Conservation (phyloP, 768 basidiomycete species). For the Pisolithus marmoratus region DNA sequence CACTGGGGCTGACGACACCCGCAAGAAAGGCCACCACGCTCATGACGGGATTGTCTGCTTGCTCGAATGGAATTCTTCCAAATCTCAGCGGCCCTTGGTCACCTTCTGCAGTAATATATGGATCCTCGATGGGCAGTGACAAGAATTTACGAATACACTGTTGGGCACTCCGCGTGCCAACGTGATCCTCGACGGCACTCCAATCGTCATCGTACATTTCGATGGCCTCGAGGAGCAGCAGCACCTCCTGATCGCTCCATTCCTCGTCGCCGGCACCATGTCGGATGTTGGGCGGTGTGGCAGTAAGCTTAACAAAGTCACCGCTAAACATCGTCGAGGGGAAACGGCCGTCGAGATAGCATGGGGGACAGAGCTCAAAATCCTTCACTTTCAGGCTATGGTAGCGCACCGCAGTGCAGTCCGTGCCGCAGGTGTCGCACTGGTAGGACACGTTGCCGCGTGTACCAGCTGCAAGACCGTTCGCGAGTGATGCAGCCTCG, state of each 20-base stretch:
- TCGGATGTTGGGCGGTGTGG: slow-evolving; percentile 25
- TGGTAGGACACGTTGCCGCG: slow-evolving; percentile 53
- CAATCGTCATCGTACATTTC: slow-evolving; percentile 99
- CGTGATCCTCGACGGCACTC: slow-evolving; percentile 88
- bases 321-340: slow-evolving; percentile 94
- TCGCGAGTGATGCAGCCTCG: slow-evolving; percentile 64
- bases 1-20: slow-evolving; percentile 82
- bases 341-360: slow-evolving; percentile 96
- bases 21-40: slow-evolving; percentile 97
- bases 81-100: slow-evolving; percentile 73
- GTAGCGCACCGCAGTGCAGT: slow-evolving; percentile 85
- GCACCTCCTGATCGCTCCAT: slow-evolving; percentile 89
- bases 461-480: slow-evolving; percentile 41
- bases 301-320: slow-evolving; percentile 87
- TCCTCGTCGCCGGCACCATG: slow-evolving; percentile 49
- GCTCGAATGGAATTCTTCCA: slow-evolving; percentile 82
- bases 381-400: slow-evolving; percentile 91
- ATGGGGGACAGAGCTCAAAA: slow-evolving; percentile 84
- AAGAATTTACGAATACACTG: slow-evolving; percentile 96
- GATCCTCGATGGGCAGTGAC: slow-evolving; percentile 93
- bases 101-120: slow-evolving; percentile 74
- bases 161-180: slow-evolving; percentile 85
- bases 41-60: slow-evolving; percentile 97
- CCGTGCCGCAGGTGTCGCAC: slow-evolving; percentile 93
- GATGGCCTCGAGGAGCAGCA: slow-evolving; percentile 88